A percentile compares a stretch with the other conserved stretches of the same genome.
Evolutionary conservation across 2,329 filamentous ascomycete genomes (phyloP).

Genomic region (Colletotrichum neosansevieriae): DNA sequence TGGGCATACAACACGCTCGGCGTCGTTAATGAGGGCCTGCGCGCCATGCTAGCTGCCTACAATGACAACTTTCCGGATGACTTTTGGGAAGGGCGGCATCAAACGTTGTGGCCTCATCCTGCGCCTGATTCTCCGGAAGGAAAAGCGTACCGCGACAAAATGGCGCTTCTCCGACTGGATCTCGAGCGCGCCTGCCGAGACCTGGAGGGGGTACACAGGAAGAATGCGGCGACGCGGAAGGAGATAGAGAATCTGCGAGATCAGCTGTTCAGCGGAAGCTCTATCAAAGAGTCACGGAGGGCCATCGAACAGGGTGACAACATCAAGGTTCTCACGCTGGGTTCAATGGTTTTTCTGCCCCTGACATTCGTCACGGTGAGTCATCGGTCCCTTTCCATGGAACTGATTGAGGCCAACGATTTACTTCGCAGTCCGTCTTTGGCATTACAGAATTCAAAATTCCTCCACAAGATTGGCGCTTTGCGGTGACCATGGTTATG

Average conservation of each 20-base stretch:
- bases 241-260: conserved; percentile 70
- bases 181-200: conserved; percentile 65
- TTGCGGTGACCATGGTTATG: conserved; percentile 72
- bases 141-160: conserved; percentile 60
- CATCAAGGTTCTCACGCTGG: conserved; percentile 70
- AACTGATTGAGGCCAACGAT: conserved; percentile 1
- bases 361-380: conserved; percentile 69
- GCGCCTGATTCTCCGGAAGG: conserved; percentile 59
- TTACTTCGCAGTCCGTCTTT: conserved; percentile 59
- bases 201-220: conserved; percentile 58
- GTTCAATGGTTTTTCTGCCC: conserved; percentile 72
- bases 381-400: conserved; percentile 14
- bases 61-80: conserved; percentile 68
- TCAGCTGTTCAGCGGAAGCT: conserved; percentile 73
- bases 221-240: conserved; percentile 65
- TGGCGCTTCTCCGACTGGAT: conserved; percentile 59
- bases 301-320: conserved; percentile 74
- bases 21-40: conserved; percentile 70
- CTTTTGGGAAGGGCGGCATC: conserved; percentile 68
- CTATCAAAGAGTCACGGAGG: conserved; percentile 70
- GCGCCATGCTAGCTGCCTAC: conserved; percentile 68
- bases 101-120: conserved; percentile 66
- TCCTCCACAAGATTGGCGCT: conserved; percentile 57
- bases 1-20: conserved; percentile 73
- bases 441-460: conserved; percentile 63